phyloP scores from a whole-genome alignment of 805 yeast species.

The Starmerella sp. region DNA sequence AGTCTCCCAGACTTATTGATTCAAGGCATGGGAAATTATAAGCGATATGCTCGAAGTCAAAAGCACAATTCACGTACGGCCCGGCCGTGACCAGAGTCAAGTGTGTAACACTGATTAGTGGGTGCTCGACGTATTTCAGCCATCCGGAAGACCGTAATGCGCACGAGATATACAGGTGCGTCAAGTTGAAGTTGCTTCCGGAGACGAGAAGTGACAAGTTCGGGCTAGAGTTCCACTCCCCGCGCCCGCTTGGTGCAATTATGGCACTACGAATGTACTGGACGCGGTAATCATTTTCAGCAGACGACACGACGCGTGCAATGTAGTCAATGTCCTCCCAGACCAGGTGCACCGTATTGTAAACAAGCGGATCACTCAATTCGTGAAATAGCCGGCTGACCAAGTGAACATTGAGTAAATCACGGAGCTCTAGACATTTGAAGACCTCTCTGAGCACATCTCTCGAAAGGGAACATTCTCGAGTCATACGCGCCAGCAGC shows the following conservation, averaged over 20 bases:
- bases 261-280: not conserved
- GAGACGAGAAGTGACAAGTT: slow-evolving; percentile 2
- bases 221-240: slow-evolving; percentile 21
- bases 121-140: slow-evolving; percentile 19
- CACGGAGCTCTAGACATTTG: not conserved
- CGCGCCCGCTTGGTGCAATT: slow-evolving; percentile 10
- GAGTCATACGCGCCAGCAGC: not conserved
- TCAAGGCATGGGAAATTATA: slow-evolving; percentile 11
- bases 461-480: not conserved
- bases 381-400: slow-evolving; percentile 5
- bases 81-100: slow-evolving; percentile 5
- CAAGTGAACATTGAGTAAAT: slow-evolving; percentile 9
- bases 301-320: not conserved
- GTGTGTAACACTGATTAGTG: not conserved
- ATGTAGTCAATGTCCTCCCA: slow-evolving; percentile 14
- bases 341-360: not conserved
- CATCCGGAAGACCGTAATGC: slow-evolving; percentile 18
- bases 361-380: slow-evolving; percentile 6
- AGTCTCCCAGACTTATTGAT: slow-evolving; percentile 6
- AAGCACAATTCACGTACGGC: slow-evolving; percentile 4
- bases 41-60: slow-evolving; percentile 20
- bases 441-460: slow-evolving; percentile 7
- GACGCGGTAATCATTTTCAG: slow-evolving; percentile 1
- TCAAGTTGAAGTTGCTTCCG: not conserved
- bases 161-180: slow-evolving; percentile 4